Evolutionary conservation across 345 rosid genomes (phyloP).

Genomic region (Excoecaria agallocha): DNA sequence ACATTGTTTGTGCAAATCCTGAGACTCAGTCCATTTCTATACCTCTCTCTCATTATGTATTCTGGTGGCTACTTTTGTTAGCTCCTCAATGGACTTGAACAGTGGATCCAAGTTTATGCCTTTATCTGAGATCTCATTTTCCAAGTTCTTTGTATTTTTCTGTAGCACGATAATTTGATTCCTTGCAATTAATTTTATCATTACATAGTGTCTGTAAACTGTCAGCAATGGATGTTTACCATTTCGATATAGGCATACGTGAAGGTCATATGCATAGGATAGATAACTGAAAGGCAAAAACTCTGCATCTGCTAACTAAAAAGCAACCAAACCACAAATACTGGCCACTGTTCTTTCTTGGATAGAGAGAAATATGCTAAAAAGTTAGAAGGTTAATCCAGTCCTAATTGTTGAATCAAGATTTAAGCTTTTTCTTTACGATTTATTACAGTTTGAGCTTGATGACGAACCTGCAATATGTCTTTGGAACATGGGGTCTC

Average conservation of each 20-base stretch:
- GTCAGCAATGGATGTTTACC: constrained; percentile 2
- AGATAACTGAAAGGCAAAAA: constrained; percentile 67
- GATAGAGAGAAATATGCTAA: neutral
- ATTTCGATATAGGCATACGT: constrained; percentile 36
- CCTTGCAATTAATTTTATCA: constrained; percentile 6
- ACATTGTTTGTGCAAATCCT: constrained; percentile 5
- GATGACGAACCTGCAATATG: constrained; percentile 59
- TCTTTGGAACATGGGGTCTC: constrained; percentile 71
- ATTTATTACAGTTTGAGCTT: neutral
- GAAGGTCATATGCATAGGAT: constrained; percentile 63
- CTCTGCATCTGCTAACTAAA: constrained; percentile 72
- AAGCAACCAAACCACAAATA: constrained; percentile 71
- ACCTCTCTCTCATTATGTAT: constrained; percentile 56
- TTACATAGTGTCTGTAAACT: neutral
- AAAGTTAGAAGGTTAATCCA: neutral
- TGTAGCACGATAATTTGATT: constrained; percentile 26
- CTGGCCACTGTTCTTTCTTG: constrained; percentile 47
- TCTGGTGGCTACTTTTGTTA: constrained; percentile 49
- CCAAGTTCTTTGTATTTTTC: constrained; percentile 53
- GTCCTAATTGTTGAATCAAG: neutral
- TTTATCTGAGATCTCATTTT: constrained; percentile 39
- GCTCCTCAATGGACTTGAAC: constrained; percentile 54
- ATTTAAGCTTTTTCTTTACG: neutral
- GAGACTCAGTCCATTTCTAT: constrained; percentile 9
- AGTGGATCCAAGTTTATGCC: constrained; percentile 45